Evolutionary conservation across 2,329 filamentous ascomycete species (phyloP).

Genomic region (Aspergillus alliaceus): DNA sequence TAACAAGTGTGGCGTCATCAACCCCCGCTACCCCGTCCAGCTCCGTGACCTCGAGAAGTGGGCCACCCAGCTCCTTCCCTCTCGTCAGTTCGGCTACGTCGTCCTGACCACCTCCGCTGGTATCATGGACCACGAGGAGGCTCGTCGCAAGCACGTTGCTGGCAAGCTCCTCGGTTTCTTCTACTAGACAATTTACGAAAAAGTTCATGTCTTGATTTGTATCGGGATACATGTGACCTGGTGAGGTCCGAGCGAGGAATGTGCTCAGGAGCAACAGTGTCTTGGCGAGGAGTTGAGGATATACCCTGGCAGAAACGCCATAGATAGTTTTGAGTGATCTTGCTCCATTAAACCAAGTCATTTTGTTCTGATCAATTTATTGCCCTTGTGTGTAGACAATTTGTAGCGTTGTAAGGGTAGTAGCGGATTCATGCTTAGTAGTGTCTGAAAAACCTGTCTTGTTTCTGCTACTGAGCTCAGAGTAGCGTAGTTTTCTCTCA

Average conservation of each 20-base stretch:
- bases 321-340: slow-evolving; percentile 29
- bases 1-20: slow-evolving; percentile 99
- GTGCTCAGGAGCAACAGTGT: slow-evolving; percentile 20
- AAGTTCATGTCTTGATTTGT: slow-evolving; percentile 26
- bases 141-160: slow-evolving; percentile 95
- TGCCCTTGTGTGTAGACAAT: not conserved
- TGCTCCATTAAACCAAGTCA: slow-evolving; percentile 10
- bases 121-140: slow-evolving; percentile 99
- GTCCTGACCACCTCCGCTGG: slow-evolving; percentile 98
- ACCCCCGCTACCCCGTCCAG: slow-evolving; percentile 98
- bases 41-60: slow-evolving; percentile 98
- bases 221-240: slow-evolving; percentile 21
- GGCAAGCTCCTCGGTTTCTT: slow-evolving; percentile 99
- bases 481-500: too few species aligned
- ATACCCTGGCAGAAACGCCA: slow-evolving; percentile 24
- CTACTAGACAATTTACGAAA: slow-evolving; percentile 65
- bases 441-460: too few species aligned
- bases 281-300: slow-evolving; percentile 24
- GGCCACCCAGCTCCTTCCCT: slow-evolving; percentile 97
- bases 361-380: slow-evolving; percentile 4
- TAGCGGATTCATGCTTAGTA: too few species aligned
- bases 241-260: slow-evolving; percentile 17
- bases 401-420: not conserved
- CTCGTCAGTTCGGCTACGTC: slow-evolving; percentile 99
- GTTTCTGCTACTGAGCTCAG: too few species aligned